Conservation (phyloP, 169 alveolate genomes). For the Plasmodium berghei region DNA sequence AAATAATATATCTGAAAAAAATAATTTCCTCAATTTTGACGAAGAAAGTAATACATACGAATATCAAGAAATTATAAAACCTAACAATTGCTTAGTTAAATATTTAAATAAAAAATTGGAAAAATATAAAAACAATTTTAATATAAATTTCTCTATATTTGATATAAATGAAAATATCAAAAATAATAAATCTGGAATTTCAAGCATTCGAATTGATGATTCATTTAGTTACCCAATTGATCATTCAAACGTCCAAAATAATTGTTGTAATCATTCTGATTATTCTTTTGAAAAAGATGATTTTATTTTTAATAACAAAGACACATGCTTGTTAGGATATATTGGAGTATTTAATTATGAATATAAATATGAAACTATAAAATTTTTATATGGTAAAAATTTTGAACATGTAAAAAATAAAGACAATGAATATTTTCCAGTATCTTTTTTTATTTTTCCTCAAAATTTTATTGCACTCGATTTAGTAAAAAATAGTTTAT, state of each 20-base stretch:
- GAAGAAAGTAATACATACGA: not conserved
- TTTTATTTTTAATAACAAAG: constrained; percentile 13
- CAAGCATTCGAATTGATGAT: too few species aligned
- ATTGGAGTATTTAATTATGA: constrained; percentile 80
- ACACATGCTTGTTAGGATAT: constrained; percentile 64
- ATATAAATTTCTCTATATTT: not conserved
- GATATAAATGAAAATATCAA: too few species aligned
- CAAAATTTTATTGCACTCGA: constrained; percentile 40
- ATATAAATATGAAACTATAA: constrained; percentile 67
- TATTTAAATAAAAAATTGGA: not conserved
- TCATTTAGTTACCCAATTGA: too few species aligned
- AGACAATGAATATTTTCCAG: constrained; percentile 1
- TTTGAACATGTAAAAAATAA: not conserved
- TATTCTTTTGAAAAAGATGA: constrained; percentile 9
- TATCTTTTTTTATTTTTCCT: constrained; percentile 39
- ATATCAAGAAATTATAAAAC: not conserved
- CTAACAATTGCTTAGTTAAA: not conserved
- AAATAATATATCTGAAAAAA: not conserved
- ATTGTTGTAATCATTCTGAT: not conserved
- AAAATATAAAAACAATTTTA: not conserved
- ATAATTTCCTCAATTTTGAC: not conserved
- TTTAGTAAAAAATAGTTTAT: constrained; percentile 16
- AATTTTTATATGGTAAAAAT: constrained; percentile 26
- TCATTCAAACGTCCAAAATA: too few species aligned
- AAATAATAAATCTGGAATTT: too few species aligned